Base-by-base conservation (phyloP, 192 early-diverging fungal genomes). In the Coemansia sp. region DNA sequence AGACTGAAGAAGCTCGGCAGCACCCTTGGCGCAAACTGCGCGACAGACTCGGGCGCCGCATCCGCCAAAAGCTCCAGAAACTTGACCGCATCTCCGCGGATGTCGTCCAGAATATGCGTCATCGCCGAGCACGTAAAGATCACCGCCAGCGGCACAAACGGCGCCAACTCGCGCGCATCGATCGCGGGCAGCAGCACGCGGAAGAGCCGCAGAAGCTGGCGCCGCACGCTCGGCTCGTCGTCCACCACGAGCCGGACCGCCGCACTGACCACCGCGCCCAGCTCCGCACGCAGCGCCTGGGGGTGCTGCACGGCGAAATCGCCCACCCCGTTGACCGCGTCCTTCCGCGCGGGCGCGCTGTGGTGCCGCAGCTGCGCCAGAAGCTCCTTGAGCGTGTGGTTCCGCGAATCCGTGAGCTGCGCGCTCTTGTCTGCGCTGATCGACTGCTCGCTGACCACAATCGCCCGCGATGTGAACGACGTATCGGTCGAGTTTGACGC, bases 51-150 rank as follows among this genome's bases (percentile, higher is more conserved):
- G 9, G 90, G 91, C 27, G 81, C 85, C 1, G 84, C 61, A 1
- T 84, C 81, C 12, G 85, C 69, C 85, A 89, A 91, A 22, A 88
- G 50, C 61, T 90, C 85, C 71, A 95, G 81, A 55, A 92, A 86
- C 64, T 84, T 82, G 25, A 93, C 78, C 1, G 89, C 89, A 64
- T 93, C 92, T 10, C 84, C 66, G n/a, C 92, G 77, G 54, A 95
- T 84, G 64, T 92, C 91, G 53, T 94, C 92, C 49, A 85, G 74
- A 27, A 95, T 94, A 68, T 94, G 92, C 6, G 92, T 93, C 85
- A 94, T 91, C 18, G 86, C 91, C 12, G 92, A 90, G 70, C 89
- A 92, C 4, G 86, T 88, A 55, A 88, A 93, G 3, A 90, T 86
- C 45, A 91, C 81, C 23, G 91, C 77, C 27, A 93, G 67, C 4